Evolutionary conservation across 352 stramenopile genomes (phyloP).

Genomic region (Pythium diclinum): DNA sequence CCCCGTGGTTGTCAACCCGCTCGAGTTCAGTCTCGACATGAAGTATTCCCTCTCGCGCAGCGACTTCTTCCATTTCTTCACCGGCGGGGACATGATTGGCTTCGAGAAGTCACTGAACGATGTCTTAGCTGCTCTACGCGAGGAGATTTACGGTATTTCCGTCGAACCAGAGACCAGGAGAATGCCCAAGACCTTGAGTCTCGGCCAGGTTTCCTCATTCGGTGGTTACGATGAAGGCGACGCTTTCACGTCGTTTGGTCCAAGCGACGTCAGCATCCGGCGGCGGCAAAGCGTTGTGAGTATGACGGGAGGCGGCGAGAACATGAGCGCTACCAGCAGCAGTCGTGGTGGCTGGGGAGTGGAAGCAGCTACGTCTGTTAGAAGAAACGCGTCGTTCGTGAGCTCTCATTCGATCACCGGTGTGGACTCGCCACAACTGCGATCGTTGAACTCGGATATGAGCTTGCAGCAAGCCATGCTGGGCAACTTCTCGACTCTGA

Average conservation of each 20-base stretch:
- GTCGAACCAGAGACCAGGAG: slow-evolving; percentile 24
- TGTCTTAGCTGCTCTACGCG: slow-evolving; percentile 51
- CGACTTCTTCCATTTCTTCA: slow-evolving; percentile 82
- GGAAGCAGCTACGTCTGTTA: slow-evolving; percentile 2
- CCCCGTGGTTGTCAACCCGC: slow-evolving; percentile 62
- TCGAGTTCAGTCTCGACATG: slow-evolving; percentile 66
- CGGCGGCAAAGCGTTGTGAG: slow-evolving; percentile 20
- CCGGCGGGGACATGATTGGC: slow-evolving; percentile 72
- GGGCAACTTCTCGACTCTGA: slow-evolving; percentile 66
- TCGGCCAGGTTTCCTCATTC: slow-evolving; percentile 28
- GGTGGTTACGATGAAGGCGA: background rate
- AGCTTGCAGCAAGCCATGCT: slow-evolving; percentile 73
- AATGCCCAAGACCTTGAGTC: slow-evolving; percentile 25
- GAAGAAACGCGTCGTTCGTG: slow-evolving; percentile 21
- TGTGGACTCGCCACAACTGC: slow-evolving; percentile 13
- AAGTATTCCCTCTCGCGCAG: slow-evolving; percentile 79
- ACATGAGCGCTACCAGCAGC: slow-evolving; percentile 14
- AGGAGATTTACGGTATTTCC: slow-evolving; percentile 70
- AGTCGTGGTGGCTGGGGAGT: slow-evolving; percentile 9
- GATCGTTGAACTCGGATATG: slow-evolving; percentile 59
- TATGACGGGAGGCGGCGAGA: slow-evolving; percentile 11
- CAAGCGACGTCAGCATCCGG: slow-evolving; percentile 27
- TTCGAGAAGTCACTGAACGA: slow-evolving; percentile 60
- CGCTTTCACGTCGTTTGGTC: background rate
- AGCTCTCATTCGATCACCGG: slow-evolving; percentile 9